A percentile compares a stretch with the other conserved stretches of the same genome.
Conservation (phyloP, 225 moss, liverwort and hornwort species). For the Ulota crispa region DNA sequence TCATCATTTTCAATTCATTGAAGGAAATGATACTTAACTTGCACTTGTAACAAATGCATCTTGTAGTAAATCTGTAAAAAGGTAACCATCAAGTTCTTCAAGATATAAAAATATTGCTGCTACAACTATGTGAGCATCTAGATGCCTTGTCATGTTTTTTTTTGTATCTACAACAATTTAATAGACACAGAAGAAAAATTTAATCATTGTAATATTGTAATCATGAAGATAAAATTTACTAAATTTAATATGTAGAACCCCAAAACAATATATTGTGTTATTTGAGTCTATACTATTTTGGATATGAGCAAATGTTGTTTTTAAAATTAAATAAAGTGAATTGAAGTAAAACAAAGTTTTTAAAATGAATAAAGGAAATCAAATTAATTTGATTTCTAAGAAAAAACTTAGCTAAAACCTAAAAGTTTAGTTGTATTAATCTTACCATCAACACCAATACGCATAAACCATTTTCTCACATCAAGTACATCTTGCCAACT, state of each 20-base stretch:
- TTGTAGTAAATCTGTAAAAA: constrained; percentile 36
- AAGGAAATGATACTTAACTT: constrained; percentile 19
- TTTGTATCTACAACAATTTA: constrained; percentile 23
- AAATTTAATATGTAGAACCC: neutral
- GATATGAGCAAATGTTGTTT: neutral
- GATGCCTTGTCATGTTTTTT: constrained; percentile 15
- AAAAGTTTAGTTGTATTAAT: fast-evolving
- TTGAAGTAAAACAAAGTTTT: neutral
- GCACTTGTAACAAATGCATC: constrained; percentile 38
- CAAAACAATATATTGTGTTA: neutral
- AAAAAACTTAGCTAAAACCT: fast-evolving
- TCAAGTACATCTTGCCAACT: constrained; percentile 32
- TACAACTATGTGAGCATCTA: constrained; percentile 40
- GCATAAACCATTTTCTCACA: constrained; percentile 33
- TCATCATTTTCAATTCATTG: neutral
- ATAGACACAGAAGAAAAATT: neutral
- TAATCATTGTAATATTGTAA: fast-evolving
- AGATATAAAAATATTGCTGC: constrained; percentile 36
- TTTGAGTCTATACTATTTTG: no score
- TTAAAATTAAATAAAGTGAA: fast-evolving
- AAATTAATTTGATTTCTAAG: neutral
- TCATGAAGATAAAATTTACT: fast-evolving
- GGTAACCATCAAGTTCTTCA: constrained; percentile 48
- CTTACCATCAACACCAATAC: constrained; percentile 13
- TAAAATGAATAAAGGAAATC: neutral